Base-by-base conservation (phyloP, 2,329 filamentous ascomycete species). In the Pseudogymnoascus verrucosus region DNA sequence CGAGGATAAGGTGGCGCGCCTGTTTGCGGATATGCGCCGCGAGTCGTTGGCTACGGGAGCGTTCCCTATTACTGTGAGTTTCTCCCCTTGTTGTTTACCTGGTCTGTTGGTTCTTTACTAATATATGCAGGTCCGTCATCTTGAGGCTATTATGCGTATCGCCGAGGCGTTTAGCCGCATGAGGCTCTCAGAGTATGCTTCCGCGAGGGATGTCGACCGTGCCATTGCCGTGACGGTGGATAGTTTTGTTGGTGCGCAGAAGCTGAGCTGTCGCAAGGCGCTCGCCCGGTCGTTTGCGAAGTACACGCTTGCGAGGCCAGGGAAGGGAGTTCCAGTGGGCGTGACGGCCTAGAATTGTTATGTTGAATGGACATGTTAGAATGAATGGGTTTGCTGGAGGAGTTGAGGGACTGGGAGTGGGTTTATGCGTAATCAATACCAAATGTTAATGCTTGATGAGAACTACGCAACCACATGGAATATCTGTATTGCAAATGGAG, bases 141-240 rank as follows among this genome's bases (percentile, higher is more conserved):
- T 99, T 36, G 95, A 99, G 82, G 93, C 93, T 67, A 97, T 98
- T 72, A 96, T 99, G 79, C 91, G 95, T 73, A 96, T 96, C 72
- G 88, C 88, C 64, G 95, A 99, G 76, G 80, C 93, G 0, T 99
- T 99, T 78, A 96, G 90, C 77, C 93, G 96, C 73, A 99, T 99
- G 95, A 89, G 95, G 12, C 81, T 99, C n/a, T 95, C 90, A 0
- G 95, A 99, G 69, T 98, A 96, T 79, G 96, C 93, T 76, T 89
- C 89, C 5, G 79, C 89, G 1, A 85, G 89, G 65, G 95, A 99
- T 73, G 96, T 99, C 70, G 95, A 99, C 76, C 91, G 95, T 47
- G 95, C 95, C 64, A 99, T 99, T 72, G 91, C 93, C 12, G 95
- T 99, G 5, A 96, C 95, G 0, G 91, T 99, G 2, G 93, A 98